phyloP scores from a whole-genome alignment of 257 asterid species.

The Ophiorrhiza pumila region DNA sequence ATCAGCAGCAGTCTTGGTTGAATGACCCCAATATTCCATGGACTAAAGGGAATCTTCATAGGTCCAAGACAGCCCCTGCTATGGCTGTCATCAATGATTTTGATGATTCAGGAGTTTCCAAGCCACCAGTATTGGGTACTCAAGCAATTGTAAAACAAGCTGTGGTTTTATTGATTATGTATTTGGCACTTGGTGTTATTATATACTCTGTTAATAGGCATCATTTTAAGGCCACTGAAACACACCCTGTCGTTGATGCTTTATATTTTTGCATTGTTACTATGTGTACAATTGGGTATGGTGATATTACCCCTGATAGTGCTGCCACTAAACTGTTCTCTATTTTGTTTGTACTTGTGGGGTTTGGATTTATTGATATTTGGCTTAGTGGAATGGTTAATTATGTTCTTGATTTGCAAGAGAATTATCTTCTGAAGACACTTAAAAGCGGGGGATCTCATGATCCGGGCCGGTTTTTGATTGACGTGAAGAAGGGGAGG shows the following conservation, averaged over 20 bases:
- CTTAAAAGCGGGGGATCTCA: constrained; percentile 49
- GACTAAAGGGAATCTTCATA: constrained; percentile 57
- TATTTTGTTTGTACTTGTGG: constrained; percentile 80
- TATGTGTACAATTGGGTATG: constrained; percentile 97
- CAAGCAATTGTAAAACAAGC: constrained; percentile 60
- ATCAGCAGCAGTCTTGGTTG: constrained; percentile 53
- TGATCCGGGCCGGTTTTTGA: constrained; percentile 60
- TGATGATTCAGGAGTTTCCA: constrained; percentile 23
- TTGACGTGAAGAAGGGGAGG: constrained; percentile 96
- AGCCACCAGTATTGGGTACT: constrained; percentile 53
- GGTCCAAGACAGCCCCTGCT: constrained; percentile 88
- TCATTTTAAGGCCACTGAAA: constrained; percentile 55
- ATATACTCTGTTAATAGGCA: constrained; percentile 59
- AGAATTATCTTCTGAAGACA: constrained; percentile 64
- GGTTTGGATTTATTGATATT: constrained; percentile 88
- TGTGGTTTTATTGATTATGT: constrained; percentile 60
- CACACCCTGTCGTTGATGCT: constrained; percentile 91
- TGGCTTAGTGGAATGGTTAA: constrained; percentile 84
- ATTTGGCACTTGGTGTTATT: constrained; percentile 71
- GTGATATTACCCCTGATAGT: constrained; percentile 85
- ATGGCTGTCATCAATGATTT: constrained; percentile 74
- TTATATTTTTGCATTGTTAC: constrained; percentile 91
- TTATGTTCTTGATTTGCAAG: constrained; percentile 93
- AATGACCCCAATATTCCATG: constrained; percentile 52
- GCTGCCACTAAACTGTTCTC: constrained; percentile 69